These are phyloP conservation scores for Balamuthia mandrillaris DNA, from an alignment of 208 protist genomes.

Conservation along the genomic window DNA sequence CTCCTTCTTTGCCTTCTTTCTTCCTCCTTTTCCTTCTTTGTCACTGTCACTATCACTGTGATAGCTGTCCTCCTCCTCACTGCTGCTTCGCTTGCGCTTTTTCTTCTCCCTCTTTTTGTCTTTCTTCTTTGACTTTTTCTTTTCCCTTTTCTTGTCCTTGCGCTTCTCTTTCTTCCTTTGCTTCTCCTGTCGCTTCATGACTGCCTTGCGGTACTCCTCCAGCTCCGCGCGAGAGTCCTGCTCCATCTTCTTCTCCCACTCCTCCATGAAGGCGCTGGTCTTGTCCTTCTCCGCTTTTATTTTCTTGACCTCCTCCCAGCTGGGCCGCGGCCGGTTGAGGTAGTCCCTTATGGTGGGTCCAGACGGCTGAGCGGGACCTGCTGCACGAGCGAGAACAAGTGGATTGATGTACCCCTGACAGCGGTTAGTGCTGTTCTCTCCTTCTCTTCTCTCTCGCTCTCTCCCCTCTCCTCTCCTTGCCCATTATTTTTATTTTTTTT, in stretches of 20 bases:
- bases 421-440: background rate
- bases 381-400: background rate
- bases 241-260: conserved; percentile 16
- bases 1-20: background rate
- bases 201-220: background rate
- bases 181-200: background rate
- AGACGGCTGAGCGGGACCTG: background rate
- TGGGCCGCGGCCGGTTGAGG: background rate
- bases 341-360: background rate
- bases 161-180: background rate
- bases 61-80: background rate
- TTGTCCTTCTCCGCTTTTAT: background rate
- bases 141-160: background rate
- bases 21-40: background rate
- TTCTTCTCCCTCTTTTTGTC: too few species aligned
- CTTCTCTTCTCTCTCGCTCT: too few species aligned
- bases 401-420: conserved; percentile 3
- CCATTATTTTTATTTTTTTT: too few species aligned
- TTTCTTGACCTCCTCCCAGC: conserved; percentile 6
- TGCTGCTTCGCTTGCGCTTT: background rate
- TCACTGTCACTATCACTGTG: background rate
- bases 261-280: background rate
- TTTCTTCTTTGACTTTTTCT: background rate
- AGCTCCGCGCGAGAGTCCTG: background rate
- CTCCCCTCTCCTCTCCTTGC: too few species aligned